A percentile compares a stretch with the other conserved stretches of the same genome.
Conservation (phyloP, 192 early-diverging fungal genomes). For the Coemansia sp. region DNA sequence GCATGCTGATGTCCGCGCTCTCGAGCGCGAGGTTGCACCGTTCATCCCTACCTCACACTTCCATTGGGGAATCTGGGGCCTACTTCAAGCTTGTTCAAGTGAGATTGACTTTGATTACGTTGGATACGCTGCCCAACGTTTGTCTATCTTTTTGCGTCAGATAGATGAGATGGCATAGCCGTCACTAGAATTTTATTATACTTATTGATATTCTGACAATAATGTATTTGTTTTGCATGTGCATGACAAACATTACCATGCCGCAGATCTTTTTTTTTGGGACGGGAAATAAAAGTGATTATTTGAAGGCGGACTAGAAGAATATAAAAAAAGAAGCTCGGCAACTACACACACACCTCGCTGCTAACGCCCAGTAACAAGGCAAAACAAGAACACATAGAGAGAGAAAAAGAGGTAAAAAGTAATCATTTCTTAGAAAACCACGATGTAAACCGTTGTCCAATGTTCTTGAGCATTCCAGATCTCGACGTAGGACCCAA, state of each 20-base stretch:
- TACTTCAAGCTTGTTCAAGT: conserved; percentile 71
- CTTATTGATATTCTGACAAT: background rate
- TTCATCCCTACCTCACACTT: conserved; percentile 58
- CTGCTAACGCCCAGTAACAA: too few relatives aligned
- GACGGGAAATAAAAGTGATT: too few relatives aligned
- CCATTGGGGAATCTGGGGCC: conserved; percentile 80
- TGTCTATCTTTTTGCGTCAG: conserved; percentile 48
- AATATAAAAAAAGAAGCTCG: too few relatives aligned
- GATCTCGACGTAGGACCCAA: conserved; percentile 20
- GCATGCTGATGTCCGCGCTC: conserved; percentile 15
- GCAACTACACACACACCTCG: too few relatives aligned
- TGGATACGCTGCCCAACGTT: conserved; percentile 61
- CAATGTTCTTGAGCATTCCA: conserved; percentile 30
- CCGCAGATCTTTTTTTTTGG: too few relatives aligned
- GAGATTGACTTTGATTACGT: conserved; percentile 80
- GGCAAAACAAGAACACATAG: too few relatives aligned
- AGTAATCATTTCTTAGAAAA: conserved; percentile 33
- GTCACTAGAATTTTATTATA: background rate
- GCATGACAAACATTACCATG: too few relatives aligned
- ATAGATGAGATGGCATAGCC: conserved; percentile 13
- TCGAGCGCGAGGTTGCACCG: conserved; percentile 31
- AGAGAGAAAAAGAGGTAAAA: conserved; percentile 3
- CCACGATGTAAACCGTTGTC: conserved; percentile 42
- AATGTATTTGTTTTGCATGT: too few relatives aligned
- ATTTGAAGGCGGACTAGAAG: too few relatives aligned